A percentile compares a stretch with the other conserved stretches of the same genome.
phyloP scores from a whole-genome alignment of 2,329 filamentous ascomycete genomes.

The Alternaria sp. region DNA sequence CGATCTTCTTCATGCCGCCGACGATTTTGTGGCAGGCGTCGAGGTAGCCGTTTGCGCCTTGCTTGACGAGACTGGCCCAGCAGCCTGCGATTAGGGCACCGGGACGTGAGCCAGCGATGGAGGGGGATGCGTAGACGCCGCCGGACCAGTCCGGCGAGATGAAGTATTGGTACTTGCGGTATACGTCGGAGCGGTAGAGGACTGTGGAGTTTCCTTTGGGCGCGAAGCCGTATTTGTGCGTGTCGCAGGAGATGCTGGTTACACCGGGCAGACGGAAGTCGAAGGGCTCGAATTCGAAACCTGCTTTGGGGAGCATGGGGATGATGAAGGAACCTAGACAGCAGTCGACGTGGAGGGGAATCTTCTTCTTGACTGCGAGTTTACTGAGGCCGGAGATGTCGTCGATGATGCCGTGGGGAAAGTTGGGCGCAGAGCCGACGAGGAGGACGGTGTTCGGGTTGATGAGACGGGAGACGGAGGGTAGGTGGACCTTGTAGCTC shows the following conservation, averaged over 20 bases:
- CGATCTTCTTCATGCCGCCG: conserved; percentile 82
- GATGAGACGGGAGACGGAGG: conserved; percentile 79
- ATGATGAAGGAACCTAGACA: conserved; percentile 95
- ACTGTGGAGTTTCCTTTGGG: conserved; percentile 96
- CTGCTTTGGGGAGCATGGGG: conserved; percentile 89
- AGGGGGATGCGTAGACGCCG: conserved; percentile 92
- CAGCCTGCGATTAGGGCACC: conserved; percentile 94
- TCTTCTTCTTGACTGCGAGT: conserved; percentile 76
- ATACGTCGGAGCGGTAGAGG: conserved; percentile 79
- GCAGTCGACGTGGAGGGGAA: conserved; percentile 96
- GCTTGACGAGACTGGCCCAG: conserved; percentile 89
- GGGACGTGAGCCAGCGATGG: conserved; percentile 87
- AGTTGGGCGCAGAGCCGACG: conserved; percentile 95
- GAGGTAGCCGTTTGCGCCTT: conserved; percentile 88
- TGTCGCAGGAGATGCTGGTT: conserved; percentile 94
- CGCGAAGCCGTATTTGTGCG: conserved; percentile 98
- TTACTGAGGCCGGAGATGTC: conserved; percentile 86
- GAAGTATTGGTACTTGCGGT: conserved; percentile 94
- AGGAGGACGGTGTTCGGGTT: conserved; percentile 94
- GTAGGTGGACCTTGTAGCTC: conserved; percentile 80
- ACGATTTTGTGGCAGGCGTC: conserved; percentile 88
- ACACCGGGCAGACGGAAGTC: conserved; percentile 95
- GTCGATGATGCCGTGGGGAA: conserved; percentile 97
- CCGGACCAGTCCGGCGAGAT: conserved; percentile 94
- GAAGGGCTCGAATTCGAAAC: conserved; percentile 85